Percentiles rank a stretch among this genome's conserved stretches.
phyloP scores from a whole-genome alignment of 2,329 filamentous ascomycete species.

The Pyricularia grisea region DNA sequence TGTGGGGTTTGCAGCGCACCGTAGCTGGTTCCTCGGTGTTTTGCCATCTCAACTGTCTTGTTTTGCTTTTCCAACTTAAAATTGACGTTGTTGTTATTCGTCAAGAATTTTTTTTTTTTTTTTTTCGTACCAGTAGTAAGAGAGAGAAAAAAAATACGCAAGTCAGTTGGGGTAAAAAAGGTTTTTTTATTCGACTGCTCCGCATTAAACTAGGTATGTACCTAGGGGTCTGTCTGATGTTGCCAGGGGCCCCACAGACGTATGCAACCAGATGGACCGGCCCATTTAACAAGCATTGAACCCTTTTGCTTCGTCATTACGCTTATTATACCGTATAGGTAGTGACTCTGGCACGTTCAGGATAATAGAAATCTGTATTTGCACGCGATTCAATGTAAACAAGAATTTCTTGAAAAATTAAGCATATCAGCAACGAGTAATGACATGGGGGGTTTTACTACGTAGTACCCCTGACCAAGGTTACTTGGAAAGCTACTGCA shows the following conservation, averaged over 20 bases:
- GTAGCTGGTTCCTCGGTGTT: background rate
- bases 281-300: too few relatives aligned
- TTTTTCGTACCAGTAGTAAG: too few relatives aligned
- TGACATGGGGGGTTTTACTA: background rate
- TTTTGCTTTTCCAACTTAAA: background rate
- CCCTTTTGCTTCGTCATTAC: too few relatives aligned
- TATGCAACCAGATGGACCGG: too few relatives aligned
- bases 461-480: background rate
- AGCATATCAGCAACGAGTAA: background rate
- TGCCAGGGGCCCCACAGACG: too few relatives aligned
- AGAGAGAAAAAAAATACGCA: too few relatives aligned
- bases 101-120: background rate
- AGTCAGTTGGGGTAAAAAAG: too few relatives aligned
- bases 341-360: background rate
- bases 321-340: background rate
- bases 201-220: too few relatives aligned
- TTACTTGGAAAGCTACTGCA: background rate
- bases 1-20: background rate
- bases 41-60: background rate
- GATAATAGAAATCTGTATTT: background rate
- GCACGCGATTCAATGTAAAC: background rate
- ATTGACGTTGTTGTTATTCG: background rate
- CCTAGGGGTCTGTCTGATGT: too few relatives aligned
- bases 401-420: background rate
- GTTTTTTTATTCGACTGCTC: too few relatives aligned